Base-by-base conservation (phyloP, 495 filamentous ascomycete species). In the Wilcoxina mikolae region DNA sequence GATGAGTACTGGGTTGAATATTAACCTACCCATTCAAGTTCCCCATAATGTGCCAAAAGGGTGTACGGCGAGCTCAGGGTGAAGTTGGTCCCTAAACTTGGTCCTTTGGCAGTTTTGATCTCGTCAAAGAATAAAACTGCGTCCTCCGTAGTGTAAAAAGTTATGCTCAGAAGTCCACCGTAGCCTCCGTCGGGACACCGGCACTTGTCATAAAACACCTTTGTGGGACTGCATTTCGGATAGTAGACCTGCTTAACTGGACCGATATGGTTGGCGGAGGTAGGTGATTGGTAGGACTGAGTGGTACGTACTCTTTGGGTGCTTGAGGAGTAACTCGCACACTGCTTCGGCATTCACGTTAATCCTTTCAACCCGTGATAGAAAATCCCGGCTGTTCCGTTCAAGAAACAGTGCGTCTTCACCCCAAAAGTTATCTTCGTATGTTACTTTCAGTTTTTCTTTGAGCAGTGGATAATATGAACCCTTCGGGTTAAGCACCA, bases 51-150 rank as follows among this genome's bases (percentile, higher is more conserved):
- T 22, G 93, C 93, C 24, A 98, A 69, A 15, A 98, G 69, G 26
- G 90, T 86, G 60, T 94, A 98, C 7, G 93, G 91, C 31, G 80
- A 93, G 18, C 68, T 81, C 45, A 99, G 71, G 0, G 91, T 96
- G 68, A 99, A 96, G 62, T 98, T 98, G 0, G 93, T 96, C 0
- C 91, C 91, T 22, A 98, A 74, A 65, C 90, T 95, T 0, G 91
- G 91, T 0, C 91, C 91, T 68, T 98, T 98, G 28, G 83, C 78
- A 0, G 87, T 88, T 58, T 94, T 82, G 5, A 98, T 68, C 17
- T 76, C 74, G 66, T 98, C 87, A 71, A 82, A 94, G 67, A 95
- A 95, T 0, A 78, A 77, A 27, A 85, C 69, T 15, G 88, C 84
- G 41, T 89, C 83, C 7, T 70, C 69, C n/a, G 69, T 77, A 0